These are phyloP conservation scores for Aureobasidium musti DNA, from an alignment of 2,329 filamentous ascomycete genomes.

Conservation along the genomic window DNA sequence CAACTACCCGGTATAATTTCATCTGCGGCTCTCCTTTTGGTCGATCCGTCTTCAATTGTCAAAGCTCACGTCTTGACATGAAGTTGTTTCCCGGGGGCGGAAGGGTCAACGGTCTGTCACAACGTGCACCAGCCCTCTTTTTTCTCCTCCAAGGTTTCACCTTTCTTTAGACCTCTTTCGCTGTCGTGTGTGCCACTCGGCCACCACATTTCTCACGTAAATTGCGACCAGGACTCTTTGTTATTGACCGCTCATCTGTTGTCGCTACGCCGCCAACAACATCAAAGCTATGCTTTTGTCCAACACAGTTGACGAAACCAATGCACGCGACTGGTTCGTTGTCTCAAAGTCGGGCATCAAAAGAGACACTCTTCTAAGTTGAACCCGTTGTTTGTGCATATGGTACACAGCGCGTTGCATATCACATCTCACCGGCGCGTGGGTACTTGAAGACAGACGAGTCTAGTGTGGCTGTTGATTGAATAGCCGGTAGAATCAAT, in stretches of 20 bases:
- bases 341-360: constrained; percentile 14
- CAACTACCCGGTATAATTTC: not conserved
- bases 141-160: constrained; percentile 2
- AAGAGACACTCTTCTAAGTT: not conserved
- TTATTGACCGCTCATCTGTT: constrained; percentile 16
- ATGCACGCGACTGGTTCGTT: constrained; percentile 12
- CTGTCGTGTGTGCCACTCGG: not conserved
- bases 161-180: constrained; percentile 24
- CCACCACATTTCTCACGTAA: constrained; percentile 16
- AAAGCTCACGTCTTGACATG: not conserved
- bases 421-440: constrained; percentile 11
- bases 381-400: constrained; percentile 8
- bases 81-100: constrained; percentile 16
- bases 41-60: not conserved
- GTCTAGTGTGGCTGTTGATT: constrained; percentile 1
- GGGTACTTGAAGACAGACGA: not conserved
- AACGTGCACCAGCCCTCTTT: constrained; percentile 20
- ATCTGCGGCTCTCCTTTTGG: not conserved
- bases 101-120: constrained; percentile 23
- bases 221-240: not conserved
- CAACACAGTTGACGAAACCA: not conserved
- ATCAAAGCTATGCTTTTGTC: not conserved
- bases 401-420: constrained; percentile 8
- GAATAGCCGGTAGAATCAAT: not conserved
- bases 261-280: not conserved